Conservation (phyloP, 2,329 filamentous ascomycete species). For the Phyllosticta citribraziliensis region DNA sequence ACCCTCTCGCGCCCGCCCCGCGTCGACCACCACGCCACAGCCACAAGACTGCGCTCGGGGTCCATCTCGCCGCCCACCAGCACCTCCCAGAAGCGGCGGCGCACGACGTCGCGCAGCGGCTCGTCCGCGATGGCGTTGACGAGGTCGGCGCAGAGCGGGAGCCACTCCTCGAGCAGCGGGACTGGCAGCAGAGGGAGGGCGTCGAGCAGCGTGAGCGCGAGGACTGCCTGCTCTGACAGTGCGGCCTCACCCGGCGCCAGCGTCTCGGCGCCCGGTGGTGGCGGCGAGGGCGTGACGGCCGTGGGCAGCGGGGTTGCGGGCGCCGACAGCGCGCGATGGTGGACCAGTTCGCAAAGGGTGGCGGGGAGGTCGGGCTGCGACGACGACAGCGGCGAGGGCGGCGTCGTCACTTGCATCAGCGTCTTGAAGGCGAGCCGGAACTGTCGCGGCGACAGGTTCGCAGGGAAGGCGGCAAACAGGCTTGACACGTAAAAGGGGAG, state of each 20-base stretch:
- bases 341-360: constrained; percentile 67
- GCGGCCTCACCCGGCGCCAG: constrained; percentile 19
- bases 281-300: constrained; percentile 24
- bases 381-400: constrained; percentile 65
- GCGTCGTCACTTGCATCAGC: constrained; percentile 69
- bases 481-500: constrained; percentile 77
- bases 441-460: constrained; percentile 68
- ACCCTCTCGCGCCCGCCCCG: constrained; percentile 49
- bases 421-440: constrained; percentile 85
- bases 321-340: constrained; percentile 51
- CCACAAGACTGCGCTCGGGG: constrained; percentile 67
- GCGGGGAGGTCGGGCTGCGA: constrained; percentile 70
- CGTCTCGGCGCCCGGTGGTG: constrained; percentile 22
- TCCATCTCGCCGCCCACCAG: constrained; percentile 79
- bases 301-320: constrained; percentile 35
- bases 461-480: constrained; percentile 69
- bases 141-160: constrained; percentile 59
- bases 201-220: constrained; percentile 70
- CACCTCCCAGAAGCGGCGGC: constrained; percentile 68
- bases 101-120: constrained; percentile 53
- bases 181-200: constrained; percentile 65
- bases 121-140: constrained; percentile 55
- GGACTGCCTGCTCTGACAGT: constrained; percentile 68
- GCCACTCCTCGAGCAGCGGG: constrained; percentile 66
- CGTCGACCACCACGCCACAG: constrained; percentile 78